Conservation (phyloP, 108 stramenopile genomes). For the Conticribra weissflogii region DNA sequence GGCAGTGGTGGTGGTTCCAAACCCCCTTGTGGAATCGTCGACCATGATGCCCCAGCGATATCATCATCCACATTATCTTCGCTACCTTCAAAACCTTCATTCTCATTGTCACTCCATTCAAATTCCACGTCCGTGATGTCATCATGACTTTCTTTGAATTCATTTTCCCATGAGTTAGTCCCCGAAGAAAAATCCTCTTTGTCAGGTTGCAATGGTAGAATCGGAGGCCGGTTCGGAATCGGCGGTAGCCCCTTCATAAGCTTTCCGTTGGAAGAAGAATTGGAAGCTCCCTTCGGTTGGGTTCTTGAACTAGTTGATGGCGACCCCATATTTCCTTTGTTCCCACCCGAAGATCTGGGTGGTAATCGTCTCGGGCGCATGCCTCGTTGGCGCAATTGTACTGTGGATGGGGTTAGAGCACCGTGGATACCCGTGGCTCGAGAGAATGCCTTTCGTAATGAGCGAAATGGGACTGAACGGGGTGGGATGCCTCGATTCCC, state of each 20-base stretch:
- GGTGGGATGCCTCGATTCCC: neutral
- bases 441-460: constrained; percentile 50
- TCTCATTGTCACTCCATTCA: neutral
- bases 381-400: constrained; percentile 33
- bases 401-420: constrained; percentile 58
- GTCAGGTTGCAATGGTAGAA: too few relatives aligned
- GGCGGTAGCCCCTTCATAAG: too few relatives aligned
- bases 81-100: neutral
- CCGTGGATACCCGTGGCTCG: constrained; percentile 73
- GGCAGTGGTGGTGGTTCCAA: constrained; percentile 34
- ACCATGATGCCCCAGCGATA: too few relatives aligned
- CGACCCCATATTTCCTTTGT: neutral
- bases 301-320: neutral
- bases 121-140: neutral
- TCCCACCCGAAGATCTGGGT: neutral
- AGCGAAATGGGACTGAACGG: constrained; percentile 39
- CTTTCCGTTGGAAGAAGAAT: too few relatives aligned
- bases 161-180: neutral
- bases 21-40: neutral
- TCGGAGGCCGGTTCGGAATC: too few relatives aligned
- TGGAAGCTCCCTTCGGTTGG: neutral
- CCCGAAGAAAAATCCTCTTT: too few relatives aligned
- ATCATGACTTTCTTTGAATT: neutral
- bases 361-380: neutral
- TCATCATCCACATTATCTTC: neutral